Conservation (phyloP, 148 eudicot genomes). For the Dianthus caryophyllus region DNA sequence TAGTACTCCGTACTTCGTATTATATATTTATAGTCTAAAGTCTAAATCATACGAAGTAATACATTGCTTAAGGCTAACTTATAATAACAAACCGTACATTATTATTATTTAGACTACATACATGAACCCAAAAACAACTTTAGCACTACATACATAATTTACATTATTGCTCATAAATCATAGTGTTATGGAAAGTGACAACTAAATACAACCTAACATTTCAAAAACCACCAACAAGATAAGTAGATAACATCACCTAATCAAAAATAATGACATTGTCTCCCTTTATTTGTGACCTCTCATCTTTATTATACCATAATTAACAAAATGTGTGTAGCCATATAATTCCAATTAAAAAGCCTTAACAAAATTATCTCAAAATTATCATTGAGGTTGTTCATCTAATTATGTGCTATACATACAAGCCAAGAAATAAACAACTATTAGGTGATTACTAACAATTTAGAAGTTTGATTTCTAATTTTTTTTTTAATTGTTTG, state of each 20-base stretch:
- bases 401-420: background rate
- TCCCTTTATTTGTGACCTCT: background rate
- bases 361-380: background rate
- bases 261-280: background rate
- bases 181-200: background rate
- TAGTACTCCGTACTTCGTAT: too few species aligned
- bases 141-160: background rate
- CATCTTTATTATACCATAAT: background rate
- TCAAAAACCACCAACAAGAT: background rate
- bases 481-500: too few species aligned
- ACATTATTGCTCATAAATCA: background rate
- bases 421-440: too few species aligned
- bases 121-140: background rate
- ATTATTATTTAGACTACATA: too few species aligned
- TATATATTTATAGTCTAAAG: background rate
- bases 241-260: background rate
- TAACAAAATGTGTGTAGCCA: background rate
- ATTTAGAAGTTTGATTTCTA: too few species aligned
- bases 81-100: too few species aligned
- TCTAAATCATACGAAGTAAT: background rate
- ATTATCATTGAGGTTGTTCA: background rate
- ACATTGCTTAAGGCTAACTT: background rate
- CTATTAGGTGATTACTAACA: too few species aligned
- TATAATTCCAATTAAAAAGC: background rate
- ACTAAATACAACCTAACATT: background rate